These are phyloP conservation scores for Penicillium chermesinum DNA, from an alignment of 495 filamentous ascomycete species.

Conservation along the genomic window DNA sequence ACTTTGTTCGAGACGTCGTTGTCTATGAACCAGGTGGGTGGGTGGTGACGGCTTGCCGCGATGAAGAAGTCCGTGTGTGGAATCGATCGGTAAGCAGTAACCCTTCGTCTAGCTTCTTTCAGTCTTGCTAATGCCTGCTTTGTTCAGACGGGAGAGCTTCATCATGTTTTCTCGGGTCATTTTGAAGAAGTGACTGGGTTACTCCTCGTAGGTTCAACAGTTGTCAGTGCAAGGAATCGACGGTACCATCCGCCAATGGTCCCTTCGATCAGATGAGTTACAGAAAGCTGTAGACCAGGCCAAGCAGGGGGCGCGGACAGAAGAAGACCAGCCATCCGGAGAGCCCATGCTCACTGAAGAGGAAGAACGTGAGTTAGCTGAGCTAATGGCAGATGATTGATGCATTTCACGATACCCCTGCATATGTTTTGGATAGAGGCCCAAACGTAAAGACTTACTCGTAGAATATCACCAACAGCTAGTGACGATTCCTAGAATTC, in stretches of 20 bases:
- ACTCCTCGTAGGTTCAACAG: constrained; percentile 52
- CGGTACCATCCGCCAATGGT: constrained; percentile 80
- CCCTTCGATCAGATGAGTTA: constrained; percentile 59
- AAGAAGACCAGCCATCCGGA: constrained; percentile 40
- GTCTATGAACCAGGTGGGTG: constrained; percentile 66
- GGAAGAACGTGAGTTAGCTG: constrained; percentile 82
- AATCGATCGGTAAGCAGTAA: constrained; percentile 58
- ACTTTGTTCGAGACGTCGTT: constrained; percentile 80
- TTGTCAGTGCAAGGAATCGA: constrained; percentile 86
- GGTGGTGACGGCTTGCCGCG: constrained; percentile 84
- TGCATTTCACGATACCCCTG: constrained; percentile 2
- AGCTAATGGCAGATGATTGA: constrained; percentile 68
- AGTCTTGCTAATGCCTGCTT: no score
- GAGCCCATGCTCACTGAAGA: constrained; percentile 63
- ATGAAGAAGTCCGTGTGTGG: constrained; percentile 92
- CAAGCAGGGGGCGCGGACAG: constrained; percentile 44
- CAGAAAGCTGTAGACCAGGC: constrained; percentile 55
- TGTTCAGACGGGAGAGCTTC: constrained; percentile 68
- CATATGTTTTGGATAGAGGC: neutral
- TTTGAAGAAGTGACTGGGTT: constrained; percentile 89
- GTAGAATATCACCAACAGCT: no score
- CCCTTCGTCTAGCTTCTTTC: constrained; percentile 4
- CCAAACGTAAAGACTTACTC: neutral
- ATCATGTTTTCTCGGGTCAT: constrained; percentile 76
- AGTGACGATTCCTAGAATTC: no score